Conservation (phyloP, 73 alveolate genomes). For the Uronychia binucleata region DNA sequence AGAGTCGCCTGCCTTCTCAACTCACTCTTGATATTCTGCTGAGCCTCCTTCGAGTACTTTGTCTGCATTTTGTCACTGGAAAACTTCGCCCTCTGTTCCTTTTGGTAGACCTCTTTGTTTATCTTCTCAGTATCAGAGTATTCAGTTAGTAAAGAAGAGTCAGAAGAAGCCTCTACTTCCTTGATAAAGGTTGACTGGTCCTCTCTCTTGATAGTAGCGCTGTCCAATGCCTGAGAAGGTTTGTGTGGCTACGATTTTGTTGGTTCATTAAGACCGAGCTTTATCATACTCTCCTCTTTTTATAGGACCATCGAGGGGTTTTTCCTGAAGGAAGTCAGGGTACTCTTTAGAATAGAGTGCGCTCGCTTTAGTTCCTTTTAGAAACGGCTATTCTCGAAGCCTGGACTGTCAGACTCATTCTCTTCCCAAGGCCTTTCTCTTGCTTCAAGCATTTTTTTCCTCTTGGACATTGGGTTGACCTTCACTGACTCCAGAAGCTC, state of each 20-base stretch:
- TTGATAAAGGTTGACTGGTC: too few relatives aligned
- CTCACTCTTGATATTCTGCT: not conserved
- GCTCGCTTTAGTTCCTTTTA: not conserved
- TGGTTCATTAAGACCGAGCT: not conserved
- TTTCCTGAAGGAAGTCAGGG: not conserved
- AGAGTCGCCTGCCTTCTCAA: not conserved
- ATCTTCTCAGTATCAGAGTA: not conserved
- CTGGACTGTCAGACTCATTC: not conserved
- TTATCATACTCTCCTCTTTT: not conserved
- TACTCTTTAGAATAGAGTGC: not conserved
- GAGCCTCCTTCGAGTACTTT: not conserved
- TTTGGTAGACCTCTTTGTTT: not conserved
- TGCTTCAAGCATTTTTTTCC: not conserved
- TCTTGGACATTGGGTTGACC: not conserved
- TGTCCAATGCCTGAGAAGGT: too few relatives aligned
- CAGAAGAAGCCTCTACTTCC: not conserved
- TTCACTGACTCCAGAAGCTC: not conserved
- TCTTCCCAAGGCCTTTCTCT: not conserved
- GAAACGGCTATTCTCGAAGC: too few relatives aligned
- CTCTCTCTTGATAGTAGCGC: too few relatives aligned
- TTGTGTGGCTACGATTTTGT: not conserved
- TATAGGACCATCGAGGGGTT: not conserved
- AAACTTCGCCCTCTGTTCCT: not conserved
- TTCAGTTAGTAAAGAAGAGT: not conserved
- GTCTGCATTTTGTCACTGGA: not conserved